Evolutionary conservation across 1,139 yeast species (phyloP), one percentile per base, ranked within the genome.

Genomic region (Geotrichum restrictum): DNA sequence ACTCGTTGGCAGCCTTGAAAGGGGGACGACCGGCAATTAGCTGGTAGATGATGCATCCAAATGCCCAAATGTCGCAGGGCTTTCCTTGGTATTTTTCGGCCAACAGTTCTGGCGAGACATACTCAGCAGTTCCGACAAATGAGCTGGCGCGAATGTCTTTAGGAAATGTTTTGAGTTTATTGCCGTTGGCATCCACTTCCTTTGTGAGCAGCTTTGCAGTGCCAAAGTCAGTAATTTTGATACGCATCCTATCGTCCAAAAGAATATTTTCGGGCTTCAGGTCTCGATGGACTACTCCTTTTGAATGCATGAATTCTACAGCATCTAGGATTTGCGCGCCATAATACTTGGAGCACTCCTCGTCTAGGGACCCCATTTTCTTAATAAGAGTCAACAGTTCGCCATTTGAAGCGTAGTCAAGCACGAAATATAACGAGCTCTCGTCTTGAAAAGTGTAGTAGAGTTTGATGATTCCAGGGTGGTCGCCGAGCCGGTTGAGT

Each of bases 201-300:
- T 73, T 73, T 45, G 77, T 82, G 49, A 93, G 70, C 33, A 94
- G 71, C 67, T 89, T 91, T 1, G 98, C 98, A 1, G 98, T 94
- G 27, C 99, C 99, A 69, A 94, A 94, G 70, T 94, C 99, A n/a
- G 98, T 93, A 52, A 94, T 80, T 68, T 89, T 89, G 56, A 93
- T 76, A 59, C 87, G 82, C 81, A 86, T 83, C 55, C 85, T 83
- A 56, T 78, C 77, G 61, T 91, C 95, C 51, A 94, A 80, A 59
- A 93, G 72, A 42, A 74, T 71, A 58, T 93, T 93, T 64, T 93
- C 99, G 0, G 99, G 99, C 70, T 93, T 93, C 60, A 93, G 75
- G 69, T 93, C 99, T 58, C 99, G 79, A 67, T 93, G 99, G 44
- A 93, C 81, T 19, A 94, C 86, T 10, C 98, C 98, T 55, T 74